These are phyloP conservation scores for Camptophora hylomeconis DNA, from an alignment of 2,329 filamentous ascomycete genomes.

Conservation along the genomic window DNA sequence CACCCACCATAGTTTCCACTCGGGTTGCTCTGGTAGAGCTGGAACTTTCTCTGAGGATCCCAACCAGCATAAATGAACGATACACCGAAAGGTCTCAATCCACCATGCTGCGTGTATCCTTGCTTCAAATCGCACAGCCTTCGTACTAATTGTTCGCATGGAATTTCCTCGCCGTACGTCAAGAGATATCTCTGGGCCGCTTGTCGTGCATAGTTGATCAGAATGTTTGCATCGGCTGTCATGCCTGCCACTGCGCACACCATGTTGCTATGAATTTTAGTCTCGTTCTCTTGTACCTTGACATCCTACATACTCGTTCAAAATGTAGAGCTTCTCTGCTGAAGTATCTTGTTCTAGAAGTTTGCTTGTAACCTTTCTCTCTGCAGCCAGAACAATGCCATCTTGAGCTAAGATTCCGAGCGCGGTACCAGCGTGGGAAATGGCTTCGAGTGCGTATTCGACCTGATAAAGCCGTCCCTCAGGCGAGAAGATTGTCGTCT, in stretches of 20 bases:
- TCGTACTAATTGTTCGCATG: constrained; percentile 95
- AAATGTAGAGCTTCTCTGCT: constrained; percentile 97
- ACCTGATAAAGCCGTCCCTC: constrained; percentile 98
- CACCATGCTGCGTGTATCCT: constrained; percentile 97
- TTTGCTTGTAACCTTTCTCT: constrained; percentile 99
- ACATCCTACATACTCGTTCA: constrained; percentile 67
- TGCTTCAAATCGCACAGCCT: constrained; percentile 96
- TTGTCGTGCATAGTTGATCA: constrained; percentile 99
- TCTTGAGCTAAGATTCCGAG: constrained; percentile 95
- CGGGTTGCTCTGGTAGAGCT: constrained; percentile 97
- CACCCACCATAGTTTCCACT: constrained; percentile 98
- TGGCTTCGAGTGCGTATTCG: constrained; percentile 97
- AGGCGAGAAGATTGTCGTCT: constrained; percentile 99
- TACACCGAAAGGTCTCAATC: constrained; percentile 92
- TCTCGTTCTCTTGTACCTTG: neutral
- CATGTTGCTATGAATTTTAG: constrained; percentile 65
- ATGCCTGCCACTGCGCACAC: constrained; percentile 98
- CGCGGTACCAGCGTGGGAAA: constrained; percentile 94
- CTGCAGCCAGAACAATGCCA: constrained; percentile 93
- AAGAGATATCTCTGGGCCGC: constrained; percentile 93
- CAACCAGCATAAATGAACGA: constrained; percentile 99
- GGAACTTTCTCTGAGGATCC: constrained; percentile 91
- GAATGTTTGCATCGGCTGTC: constrained; percentile 98
- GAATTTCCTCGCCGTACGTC: constrained; percentile 99
- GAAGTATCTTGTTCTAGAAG: constrained; percentile 98